Conservation (phyloP, 2,329 filamentous ascomycete genomes). For the Venturia carpophila region DNA sequence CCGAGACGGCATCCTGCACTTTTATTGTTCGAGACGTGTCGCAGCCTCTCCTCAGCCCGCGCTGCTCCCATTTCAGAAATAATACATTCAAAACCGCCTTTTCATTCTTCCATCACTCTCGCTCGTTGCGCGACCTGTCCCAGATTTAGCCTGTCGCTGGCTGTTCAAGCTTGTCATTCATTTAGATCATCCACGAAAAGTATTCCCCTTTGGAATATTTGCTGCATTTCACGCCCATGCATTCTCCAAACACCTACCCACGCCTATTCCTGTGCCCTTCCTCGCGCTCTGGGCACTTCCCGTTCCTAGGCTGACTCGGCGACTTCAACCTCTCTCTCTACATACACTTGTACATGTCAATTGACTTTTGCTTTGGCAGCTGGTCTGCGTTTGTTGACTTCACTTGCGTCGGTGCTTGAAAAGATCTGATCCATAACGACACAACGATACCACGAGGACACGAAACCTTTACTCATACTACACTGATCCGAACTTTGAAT, state of each 20-base stretch:
- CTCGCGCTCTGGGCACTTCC: constrained; percentile 13
- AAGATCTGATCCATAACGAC: neutral
- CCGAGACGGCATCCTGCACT: constrained; percentile 12
- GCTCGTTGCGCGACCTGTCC: neutral
- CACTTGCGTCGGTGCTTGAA: neutral
- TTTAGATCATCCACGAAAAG: constrained; percentile 13
- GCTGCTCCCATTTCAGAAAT: constrained; percentile 1
- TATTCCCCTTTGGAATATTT: constrained; percentile 9
- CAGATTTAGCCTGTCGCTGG: constrained; percentile 5
- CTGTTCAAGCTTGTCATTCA: neutral
- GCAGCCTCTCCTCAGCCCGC: neutral
- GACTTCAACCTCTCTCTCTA: neutral
- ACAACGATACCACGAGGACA: neutral
- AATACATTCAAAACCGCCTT: constrained; percentile 13
- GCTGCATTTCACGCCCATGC: constrained; percentile 8
- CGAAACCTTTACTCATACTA: neutral
- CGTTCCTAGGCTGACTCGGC: constrained; percentile 7
- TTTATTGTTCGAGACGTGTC: constrained; percentile 12
- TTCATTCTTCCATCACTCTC: constrained; percentile 3
- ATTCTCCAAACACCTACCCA: neutral
- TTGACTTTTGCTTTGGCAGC: constrained; percentile 9
- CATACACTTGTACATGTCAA: constrained; percentile 1
- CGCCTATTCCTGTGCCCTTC: neutral
- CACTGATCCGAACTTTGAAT: neutral
- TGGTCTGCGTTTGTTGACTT: constrained; percentile 10